Evolutionary conservation across 1,284 basidiomycete genomes (phyloP).

Genomic region (Trichosporon ovoides): DNA sequence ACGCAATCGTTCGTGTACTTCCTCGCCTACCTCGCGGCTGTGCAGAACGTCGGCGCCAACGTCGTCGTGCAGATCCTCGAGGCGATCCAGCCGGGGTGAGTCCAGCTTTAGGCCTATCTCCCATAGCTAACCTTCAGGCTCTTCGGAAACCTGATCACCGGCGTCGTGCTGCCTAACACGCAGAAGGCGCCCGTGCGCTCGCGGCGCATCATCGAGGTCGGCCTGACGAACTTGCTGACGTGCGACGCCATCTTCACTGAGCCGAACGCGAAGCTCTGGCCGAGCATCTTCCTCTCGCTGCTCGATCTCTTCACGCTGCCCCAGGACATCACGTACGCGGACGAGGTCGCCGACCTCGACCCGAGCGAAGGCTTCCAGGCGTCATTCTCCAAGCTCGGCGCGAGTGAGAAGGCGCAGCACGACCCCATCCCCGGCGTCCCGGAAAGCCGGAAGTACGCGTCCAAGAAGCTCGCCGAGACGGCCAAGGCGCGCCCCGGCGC

Average conservation of each 20-base stretch:
- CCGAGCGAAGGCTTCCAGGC: slow-evolving; percentile 93
- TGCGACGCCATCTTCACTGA: slow-evolving; percentile 63
- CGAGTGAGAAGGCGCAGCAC: slow-evolving; percentile 54
- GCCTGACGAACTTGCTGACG: slow-evolving; percentile 72
- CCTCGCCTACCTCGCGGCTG: slow-evolving; percentile 66
- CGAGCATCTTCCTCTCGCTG: slow-evolving; percentile 62
- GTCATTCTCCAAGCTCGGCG: slow-evolving; percentile 82
- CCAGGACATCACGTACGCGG: slow-evolving; percentile 57
- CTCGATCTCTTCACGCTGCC: slow-evolving; percentile 71
- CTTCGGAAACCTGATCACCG: slow-evolving; percentile 74
- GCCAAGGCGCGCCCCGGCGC: slow-evolving; percentile 45
- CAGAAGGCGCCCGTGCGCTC: slow-evolving; percentile 74
- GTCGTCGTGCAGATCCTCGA: slow-evolving; percentile 72
- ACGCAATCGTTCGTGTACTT: slow-evolving; percentile 78
- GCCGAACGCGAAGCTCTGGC: slow-evolving; percentile 65
- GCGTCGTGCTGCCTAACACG: slow-evolving; percentile 71
- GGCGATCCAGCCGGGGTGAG: slow-evolving; percentile 76
- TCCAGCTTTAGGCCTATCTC: too few relatives aligned
- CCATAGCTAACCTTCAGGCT: slow-evolving; percentile 54
- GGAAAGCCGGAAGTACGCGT: slow-evolving; percentile 49
- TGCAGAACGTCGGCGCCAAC: slow-evolving; percentile 73
- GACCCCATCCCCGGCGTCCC: slow-evolving; percentile 49
- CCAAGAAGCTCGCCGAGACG: slow-evolving; percentile 38
- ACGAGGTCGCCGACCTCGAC: slow-evolving; percentile 59
- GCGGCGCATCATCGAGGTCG: slow-evolving; percentile 78